Evolutionary conservation across 139 green algal genomes (phyloP).

Genomic region (Ettlia oleoabundans): DNA sequence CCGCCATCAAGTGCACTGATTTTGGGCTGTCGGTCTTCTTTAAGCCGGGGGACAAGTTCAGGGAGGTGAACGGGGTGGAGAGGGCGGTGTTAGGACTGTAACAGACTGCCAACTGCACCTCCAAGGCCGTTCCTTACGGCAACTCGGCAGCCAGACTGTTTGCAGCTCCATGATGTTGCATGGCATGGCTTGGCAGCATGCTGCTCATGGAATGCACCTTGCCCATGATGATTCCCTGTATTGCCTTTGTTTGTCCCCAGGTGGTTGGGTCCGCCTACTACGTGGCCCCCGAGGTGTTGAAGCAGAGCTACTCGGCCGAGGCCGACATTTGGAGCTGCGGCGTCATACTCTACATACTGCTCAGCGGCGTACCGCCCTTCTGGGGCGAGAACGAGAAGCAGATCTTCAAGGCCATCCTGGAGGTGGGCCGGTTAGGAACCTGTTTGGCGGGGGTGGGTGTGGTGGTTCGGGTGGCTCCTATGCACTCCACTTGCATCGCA

Average conservation of each 20-base stretch:
- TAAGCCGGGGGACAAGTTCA: conserved; percentile 87
- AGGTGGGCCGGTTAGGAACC: conserved; percentile 23
- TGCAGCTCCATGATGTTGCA: no score
- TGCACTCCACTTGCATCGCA: not conserved
- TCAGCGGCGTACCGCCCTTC: conserved; percentile 93
- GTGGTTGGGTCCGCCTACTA: conserved; percentile 92
- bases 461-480: no score
- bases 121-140: no score
- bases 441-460: no score
- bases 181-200: no score
- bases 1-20: conserved; percentile 91
- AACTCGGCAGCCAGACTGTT: no score
- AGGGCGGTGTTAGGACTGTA: no score
- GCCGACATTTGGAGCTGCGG: conserved; percentile 95
- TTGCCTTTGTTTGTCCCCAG: no score
- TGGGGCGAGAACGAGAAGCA: conserved; percentile 91
- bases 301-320: conserved; percentile 79
- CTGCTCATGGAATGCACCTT: no score
- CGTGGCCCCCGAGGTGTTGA: conserved; percentile 90
- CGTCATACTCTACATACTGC: conserved; percentile 98
- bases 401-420: conserved; percentile 86
- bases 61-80: no score
- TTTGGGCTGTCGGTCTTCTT: conserved; percentile 95
- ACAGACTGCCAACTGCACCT: no score
- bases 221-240: no score